Conservation (phyloP, 441 rosid species). For the Syzygium malaccense region DNA sequence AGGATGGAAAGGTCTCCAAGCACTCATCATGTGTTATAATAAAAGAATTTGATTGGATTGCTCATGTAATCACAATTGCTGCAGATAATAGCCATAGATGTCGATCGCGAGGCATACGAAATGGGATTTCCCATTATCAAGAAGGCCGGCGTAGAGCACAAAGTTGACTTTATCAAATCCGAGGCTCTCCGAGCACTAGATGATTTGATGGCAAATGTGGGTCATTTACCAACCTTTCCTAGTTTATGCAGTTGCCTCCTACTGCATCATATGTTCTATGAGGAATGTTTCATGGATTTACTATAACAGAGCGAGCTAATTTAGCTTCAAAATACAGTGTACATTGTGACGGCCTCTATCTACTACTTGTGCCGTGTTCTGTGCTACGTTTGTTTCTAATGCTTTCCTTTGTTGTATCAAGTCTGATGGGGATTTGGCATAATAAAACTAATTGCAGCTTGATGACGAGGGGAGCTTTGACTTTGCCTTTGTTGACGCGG, state of each 20-base stretch:
- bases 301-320: not conserved
- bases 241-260: not conserved
- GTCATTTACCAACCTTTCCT: not conserved
- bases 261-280: not conserved
- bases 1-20: conserved; percentile 32
- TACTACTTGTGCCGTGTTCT: not conserved
- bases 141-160: conserved; percentile 46
- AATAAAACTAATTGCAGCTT: conserved; percentile 20
- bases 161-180: conserved; percentile 39
- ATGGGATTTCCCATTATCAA: conserved; percentile 36
- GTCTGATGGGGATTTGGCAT: not conserved
- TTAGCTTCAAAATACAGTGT: not conserved
- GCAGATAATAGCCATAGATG: conserved; percentile 40
- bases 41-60: not conserved
- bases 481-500: conserved; percentile 67
- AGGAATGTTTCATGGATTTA: not conserved
- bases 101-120: conserved; percentile 28
- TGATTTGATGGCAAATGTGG: conserved; percentile 26
- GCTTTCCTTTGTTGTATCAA: not conserved
- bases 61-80: not conserved
- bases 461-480: conserved; percentile 55
- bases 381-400: not conserved
- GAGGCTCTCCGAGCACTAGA: conserved; percentile 39
- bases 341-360: not conserved
- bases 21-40: not conserved